A percentile compares a stretch with the other conserved stretches of the same genome.
Evolutionary conservation across 352 stramenopile species (phyloP).

Genomic region (Globisporangium rhizosaccharum): DNA sequence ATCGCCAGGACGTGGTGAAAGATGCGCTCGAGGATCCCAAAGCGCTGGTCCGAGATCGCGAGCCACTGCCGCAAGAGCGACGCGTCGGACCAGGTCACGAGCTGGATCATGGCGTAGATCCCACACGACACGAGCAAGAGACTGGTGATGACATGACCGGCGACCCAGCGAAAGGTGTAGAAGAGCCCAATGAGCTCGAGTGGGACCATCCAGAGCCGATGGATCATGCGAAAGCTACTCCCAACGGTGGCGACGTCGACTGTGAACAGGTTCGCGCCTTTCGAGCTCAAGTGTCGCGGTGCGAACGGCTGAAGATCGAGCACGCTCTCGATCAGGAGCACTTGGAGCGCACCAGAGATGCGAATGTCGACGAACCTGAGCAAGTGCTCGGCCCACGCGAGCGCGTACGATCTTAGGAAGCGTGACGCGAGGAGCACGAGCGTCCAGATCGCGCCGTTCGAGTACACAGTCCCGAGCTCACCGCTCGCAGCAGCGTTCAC

Average conservation of each 20-base stretch:
- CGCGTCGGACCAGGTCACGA: constrained; percentile 11
- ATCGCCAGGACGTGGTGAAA: constrained; percentile 19
- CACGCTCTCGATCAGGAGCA: constrained; percentile 29
- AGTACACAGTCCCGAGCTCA: constrained; percentile 18
- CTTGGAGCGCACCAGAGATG: constrained; percentile 15
- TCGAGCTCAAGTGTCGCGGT: not conserved
- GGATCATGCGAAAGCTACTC: constrained; percentile 20
- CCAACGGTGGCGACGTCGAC: constrained; percentile 21
- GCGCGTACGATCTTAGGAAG: constrained; percentile 27
- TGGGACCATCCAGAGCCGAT: constrained; percentile 27
- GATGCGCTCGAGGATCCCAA: constrained; percentile 7
- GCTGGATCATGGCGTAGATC: constrained; percentile 14
- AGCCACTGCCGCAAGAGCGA: constrained; percentile 11
- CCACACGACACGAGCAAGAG: constrained; percentile 11
- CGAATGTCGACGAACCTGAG: constrained; percentile 23
- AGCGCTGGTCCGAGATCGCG: constrained; percentile 14
- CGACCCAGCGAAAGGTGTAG: constrained; percentile 16
- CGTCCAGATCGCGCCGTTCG: constrained; percentile 26
- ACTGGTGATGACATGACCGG: constrained; percentile 8
- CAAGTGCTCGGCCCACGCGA: constrained; percentile 25
- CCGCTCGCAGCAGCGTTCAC: constrained; percentile 17
- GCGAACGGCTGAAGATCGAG: constrained; percentile 8
- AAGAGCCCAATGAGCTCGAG: constrained; percentile 20
- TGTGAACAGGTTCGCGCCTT: constrained; percentile 26
- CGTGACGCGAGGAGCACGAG: constrained; percentile 21